Conservation (phyloP, 257 asterid species). For the Paraleonurus japonicus region DNA sequence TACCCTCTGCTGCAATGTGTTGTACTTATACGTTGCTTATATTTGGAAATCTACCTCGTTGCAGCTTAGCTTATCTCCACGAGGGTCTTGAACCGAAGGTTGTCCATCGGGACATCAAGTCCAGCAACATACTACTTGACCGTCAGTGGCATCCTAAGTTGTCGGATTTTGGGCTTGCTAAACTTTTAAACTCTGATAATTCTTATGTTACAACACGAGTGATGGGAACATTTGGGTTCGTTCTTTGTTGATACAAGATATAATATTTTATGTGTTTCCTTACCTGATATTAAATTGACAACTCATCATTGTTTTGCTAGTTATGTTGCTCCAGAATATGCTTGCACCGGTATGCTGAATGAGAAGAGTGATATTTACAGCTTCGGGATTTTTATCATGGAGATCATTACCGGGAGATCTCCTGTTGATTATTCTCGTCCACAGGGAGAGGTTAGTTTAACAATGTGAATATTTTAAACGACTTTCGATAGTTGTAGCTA, state of each 20-base stretch:
- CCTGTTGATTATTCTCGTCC: constrained; percentile 87
- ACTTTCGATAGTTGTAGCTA: constrained; percentile 10
- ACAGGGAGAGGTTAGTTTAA: constrained; percentile 69
- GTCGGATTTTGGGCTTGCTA: constrained; percentile 96
- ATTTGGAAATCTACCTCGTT: constrained; percentile 19
- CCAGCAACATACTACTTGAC: constrained; percentile 84
- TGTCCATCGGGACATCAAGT: constrained; percentile 94
- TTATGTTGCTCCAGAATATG: constrained; percentile 97
- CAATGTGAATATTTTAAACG: background rate
- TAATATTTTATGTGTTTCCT: background rate
- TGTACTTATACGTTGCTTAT: constrained; percentile 2
- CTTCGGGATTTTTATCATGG: constrained; percentile 93
- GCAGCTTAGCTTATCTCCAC: constrained; percentile 87
- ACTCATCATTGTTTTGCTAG: constrained; percentile 39
- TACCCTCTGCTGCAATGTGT: background rate
- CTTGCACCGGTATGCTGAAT: constrained; percentile 91
- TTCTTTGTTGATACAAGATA: constrained; percentile 22
- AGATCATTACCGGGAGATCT: constrained; percentile 80
- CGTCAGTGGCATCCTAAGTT: constrained; percentile 84
- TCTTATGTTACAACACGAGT: constrained; percentile 88
- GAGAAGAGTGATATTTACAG: constrained; percentile 93
- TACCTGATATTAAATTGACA: constrained; percentile 2
- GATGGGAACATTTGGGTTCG: constrained; percentile 97
- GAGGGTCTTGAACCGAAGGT: constrained; percentile 98
- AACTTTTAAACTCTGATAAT: constrained; percentile 81